Percentiles rank a stretch among this genome's conserved stretches.
Conservation (phyloP, 306 rosid species). For the Cyamopsis tetragonoloba region DNA sequence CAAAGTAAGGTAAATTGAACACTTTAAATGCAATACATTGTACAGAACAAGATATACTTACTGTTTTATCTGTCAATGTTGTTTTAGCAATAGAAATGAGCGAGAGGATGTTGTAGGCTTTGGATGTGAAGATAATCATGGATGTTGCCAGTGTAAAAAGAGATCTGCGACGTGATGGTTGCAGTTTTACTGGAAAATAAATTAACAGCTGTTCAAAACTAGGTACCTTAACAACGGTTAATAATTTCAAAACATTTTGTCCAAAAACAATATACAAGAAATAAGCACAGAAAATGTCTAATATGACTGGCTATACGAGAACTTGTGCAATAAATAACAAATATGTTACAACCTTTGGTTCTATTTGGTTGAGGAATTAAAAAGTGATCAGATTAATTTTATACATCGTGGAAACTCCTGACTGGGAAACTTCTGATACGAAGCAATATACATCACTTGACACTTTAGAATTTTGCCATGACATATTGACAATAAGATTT, state of each 20-base stretch:
- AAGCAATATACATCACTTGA: constrained; percentile 3
- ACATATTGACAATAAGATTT: neutral
- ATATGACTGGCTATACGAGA: too few species aligned
- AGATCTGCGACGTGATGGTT: constrained; percentile 85
- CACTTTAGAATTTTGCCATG: neutral
- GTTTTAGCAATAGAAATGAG: constrained; percentile 56
- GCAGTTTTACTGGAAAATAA: constrained; percentile 65
- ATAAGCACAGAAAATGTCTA: neutral
- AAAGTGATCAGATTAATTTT: neutral
- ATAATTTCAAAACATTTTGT: constrained; percentile 2
- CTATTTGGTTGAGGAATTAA: neutral
- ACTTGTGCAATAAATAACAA: neutral
- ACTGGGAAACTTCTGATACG: neutral
- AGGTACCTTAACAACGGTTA: constrained; percentile 20
- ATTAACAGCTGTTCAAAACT: constrained; percentile 25
- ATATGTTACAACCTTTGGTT: neutral
- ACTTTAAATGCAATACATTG: constrained; percentile 12
- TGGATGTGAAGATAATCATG: constrained; percentile 76
- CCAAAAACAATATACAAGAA: constrained; percentile 4
- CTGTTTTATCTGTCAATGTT: constrained; percentile 56
- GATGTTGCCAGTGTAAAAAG: constrained; percentile 76
- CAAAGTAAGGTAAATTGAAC: neutral
- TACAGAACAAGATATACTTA: constrained; percentile 24
- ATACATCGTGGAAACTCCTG: neutral
- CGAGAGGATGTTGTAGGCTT: constrained; percentile 65